Percentiles rank a stretch among this genome's conserved stretches.
Conservation (phyloP, 2,329 filamentous ascomycete genomes). For the Pseudogymnoascus sp. region DNA sequence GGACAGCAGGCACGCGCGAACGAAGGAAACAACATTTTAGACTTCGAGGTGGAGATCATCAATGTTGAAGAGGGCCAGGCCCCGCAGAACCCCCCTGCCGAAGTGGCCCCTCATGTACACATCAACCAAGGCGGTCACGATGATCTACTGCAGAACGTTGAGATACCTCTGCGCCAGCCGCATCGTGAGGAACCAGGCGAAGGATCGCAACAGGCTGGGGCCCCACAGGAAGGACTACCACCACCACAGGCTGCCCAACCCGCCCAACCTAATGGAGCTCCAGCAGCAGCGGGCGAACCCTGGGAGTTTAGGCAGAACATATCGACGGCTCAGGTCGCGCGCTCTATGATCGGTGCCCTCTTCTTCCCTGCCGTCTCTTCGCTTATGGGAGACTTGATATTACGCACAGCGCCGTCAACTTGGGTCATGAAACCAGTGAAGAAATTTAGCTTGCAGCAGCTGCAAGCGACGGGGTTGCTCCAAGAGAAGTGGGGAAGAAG, state of each 20-base stretch:
- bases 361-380: slow-evolving; percentile 77
- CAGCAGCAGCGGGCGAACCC: slow-evolving; percentile 5
- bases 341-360: slow-evolving; percentile 59
- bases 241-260: neutral
- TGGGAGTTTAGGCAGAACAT: slow-evolving; percentile 28
- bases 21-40: slow-evolving; percentile 17
- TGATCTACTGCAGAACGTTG: neutral
- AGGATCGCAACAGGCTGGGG: neutral
- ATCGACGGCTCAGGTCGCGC: slow-evolving; percentile 47
- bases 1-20: slow-evolving; percentile 19
- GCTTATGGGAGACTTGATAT: slow-evolving; percentile 67
- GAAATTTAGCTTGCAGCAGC: slow-evolving; percentile 24
- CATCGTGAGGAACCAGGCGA: neutral
- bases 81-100: neutral
- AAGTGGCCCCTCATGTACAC: neutral
- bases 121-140: neutral
- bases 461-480: slow-evolving; percentile 55
- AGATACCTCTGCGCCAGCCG: neutral
- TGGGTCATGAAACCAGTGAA: slow-evolving; percentile 48
- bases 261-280: neutral
- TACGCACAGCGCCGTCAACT: slow-evolving; percentile 55
- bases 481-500: slow-evolving; percentile 85
- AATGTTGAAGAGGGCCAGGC: slow-evolving; percentile 9
- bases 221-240: neutral
- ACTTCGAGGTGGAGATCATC: slow-evolving; percentile 36